Evolutionary conservation across 2,329 filamentous ascomycete species (phyloP).

Genomic region (Talaromyces pinophilus): DNA sequence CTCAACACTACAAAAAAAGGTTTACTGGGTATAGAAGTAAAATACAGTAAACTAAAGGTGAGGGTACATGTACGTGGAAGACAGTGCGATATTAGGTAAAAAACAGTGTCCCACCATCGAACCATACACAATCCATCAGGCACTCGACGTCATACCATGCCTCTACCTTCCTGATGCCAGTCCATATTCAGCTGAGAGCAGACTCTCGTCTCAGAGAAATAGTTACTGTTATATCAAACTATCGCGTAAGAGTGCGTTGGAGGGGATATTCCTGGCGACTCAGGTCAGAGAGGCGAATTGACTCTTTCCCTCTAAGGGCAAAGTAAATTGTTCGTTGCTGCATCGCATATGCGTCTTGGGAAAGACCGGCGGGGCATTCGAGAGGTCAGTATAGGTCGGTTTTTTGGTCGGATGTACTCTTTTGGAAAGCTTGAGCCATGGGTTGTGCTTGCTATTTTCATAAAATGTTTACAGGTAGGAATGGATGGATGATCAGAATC

Average conservation of each 20-base stretch:
- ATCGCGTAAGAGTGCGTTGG: not conserved
- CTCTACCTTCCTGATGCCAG: not conserved
- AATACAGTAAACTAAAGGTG: not conserved
- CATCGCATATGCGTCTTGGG: not conserved
- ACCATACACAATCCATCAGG: not conserved
- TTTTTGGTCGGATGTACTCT: not conserved
- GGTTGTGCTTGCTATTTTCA: not conserved
- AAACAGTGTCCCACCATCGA: not conserved
- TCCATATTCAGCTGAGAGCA: not conserved
- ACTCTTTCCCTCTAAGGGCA: not conserved
- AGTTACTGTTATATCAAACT: not conserved
- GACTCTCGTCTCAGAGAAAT: not conserved
- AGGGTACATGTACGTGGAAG: not conserved
- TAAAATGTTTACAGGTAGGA: not conserved
- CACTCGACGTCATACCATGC: not conserved
- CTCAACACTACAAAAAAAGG: not conserved
- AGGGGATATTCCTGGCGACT: not conserved
- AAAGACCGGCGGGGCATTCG: not conserved
- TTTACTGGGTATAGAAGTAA: not conserved
- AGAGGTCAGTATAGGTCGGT: not conserved
- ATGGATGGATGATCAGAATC: not conserved
- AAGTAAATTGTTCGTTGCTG: not conserved
- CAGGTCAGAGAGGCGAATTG: not conserved
- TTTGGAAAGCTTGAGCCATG: slow-evolving; percentile 4
- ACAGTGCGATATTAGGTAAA: slow-evolving; percentile 20